phyloP scores from a whole-genome alignment of 2,329 filamentous ascomycete species.

The Penicillium sp. region DNA sequence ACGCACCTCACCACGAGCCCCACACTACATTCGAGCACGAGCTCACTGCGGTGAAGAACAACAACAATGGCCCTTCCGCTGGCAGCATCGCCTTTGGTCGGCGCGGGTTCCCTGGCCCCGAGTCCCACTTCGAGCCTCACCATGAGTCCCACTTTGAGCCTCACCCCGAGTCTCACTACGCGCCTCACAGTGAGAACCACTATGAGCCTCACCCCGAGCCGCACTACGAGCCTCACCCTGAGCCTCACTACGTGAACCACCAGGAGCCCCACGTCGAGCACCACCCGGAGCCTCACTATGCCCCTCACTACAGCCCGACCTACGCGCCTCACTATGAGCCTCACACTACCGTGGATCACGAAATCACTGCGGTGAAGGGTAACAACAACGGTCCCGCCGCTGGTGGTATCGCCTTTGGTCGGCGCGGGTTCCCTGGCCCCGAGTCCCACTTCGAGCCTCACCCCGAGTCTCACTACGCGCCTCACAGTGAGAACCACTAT shows the following conservation, averaged over 20 bases:
- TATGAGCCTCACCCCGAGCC: not conserved
- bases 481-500: not conserved
- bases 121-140: too few species aligned
- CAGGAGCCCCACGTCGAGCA: too few species aligned
- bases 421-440: too few species aligned
- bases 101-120: not conserved
- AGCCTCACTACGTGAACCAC: too few species aligned
- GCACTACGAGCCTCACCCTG: not conserved
- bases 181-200: not conserved
- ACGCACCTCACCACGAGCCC: not conserved
- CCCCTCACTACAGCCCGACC: not conserved
- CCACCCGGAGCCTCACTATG: not conserved
- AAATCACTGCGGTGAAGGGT: too few species aligned
- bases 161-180: not conserved
- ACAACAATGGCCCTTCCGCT: not conserved
- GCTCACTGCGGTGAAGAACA: not conserved
- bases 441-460: not conserved
- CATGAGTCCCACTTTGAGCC: not conserved
- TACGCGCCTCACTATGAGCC: too few species aligned
- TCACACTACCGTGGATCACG: too few species aligned
- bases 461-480: not conserved
- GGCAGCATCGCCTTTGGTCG: not conserved
- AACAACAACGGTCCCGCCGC: too few species aligned
- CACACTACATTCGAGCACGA: not conserved
- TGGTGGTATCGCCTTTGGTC: too few species aligned